phyloP scores from a whole-genome alignment of 2,329 filamentous ascomycete genomes.

The Calonectria hongkongensis region DNA sequence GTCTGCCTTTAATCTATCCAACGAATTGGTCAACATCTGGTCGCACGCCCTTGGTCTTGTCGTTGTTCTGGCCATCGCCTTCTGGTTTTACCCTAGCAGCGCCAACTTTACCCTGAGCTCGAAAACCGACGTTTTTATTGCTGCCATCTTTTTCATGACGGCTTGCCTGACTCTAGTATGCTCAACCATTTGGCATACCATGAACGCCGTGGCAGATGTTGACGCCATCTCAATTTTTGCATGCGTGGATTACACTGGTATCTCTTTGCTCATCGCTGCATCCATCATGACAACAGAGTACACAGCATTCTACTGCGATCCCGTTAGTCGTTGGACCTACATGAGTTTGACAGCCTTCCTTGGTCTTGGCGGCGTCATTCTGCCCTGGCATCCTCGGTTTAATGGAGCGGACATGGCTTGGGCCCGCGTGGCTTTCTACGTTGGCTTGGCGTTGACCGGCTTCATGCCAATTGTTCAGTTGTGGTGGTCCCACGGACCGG shows the following conservation, averaged over 20 bases:
- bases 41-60: constrained; percentile 93
- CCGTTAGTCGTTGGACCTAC: constrained; percentile 88
- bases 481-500: constrained; percentile 83
- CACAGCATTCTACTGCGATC: constrained; percentile 98
- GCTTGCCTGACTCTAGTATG: constrained; percentile 96
- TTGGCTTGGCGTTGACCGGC: constrained; percentile 89
- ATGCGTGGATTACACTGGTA: constrained; percentile 98
- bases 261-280: constrained; percentile 93
- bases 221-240: constrained; percentile 94
- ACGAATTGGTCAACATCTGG: constrained; percentile 99
- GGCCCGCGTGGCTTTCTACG: constrained; percentile 93
- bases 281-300: constrained; percentile 99
- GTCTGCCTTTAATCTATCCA: constrained; percentile 89
- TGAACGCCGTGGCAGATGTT: constrained; percentile 96
- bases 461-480: constrained; percentile 93
- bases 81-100: constrained; percentile 95
- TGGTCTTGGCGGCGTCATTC: constrained; percentile 89
- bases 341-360: constrained; percentile 87
- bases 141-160: constrained; percentile 95
- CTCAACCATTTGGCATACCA: constrained; percentile 98
- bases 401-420: constrained; percentile 95
- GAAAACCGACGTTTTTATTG: constrained; percentile 91
- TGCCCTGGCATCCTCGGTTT: constrained; percentile 97
- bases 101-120: constrained; percentile 90
- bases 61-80: constrained; percentile 89